Evolutionary conservation across 192 early-diverging fungal genomes (phyloP).

Genomic region (Geranomyces variabilis): DNA sequence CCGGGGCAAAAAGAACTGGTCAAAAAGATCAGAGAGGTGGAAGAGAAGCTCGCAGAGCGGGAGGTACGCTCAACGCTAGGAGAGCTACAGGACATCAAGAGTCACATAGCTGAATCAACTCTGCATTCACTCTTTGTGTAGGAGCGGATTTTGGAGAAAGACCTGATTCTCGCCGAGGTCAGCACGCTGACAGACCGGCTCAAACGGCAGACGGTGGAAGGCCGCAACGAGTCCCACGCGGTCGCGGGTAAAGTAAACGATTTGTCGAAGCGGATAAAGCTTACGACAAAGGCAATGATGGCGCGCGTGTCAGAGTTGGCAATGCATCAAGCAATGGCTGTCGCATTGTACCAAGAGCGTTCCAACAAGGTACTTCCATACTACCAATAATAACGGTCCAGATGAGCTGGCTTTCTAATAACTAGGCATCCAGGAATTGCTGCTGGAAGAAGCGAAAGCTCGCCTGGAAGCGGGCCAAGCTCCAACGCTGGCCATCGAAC

Average conservation of each 20-base stretch:
- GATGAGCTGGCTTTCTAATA: neutral
- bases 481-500: slow-evolving; percentile 52
- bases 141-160: slow-evolving; percentile 64
- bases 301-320: slow-evolving; percentile 62
- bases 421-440: slow-evolving; percentile 38
- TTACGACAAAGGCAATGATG: slow-evolving; percentile 58
- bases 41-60: slow-evolving; percentile 59
- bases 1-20: slow-evolving; percentile 51
- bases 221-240: slow-evolving; percentile 48
- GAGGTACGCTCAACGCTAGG: slow-evolving; percentile 50
- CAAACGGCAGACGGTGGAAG: slow-evolving; percentile 53
- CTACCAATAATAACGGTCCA: neutral
- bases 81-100: neutral
- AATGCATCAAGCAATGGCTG: slow-evolving; percentile 63
- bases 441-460: slow-evolving; percentile 47
- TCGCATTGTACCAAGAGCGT: slow-evolving; percentile 64
- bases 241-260: slow-evolving; percentile 56
- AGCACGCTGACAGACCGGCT: slow-evolving; percentile 51
- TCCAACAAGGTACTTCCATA: slow-evolving; percentile 50
- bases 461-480: slow-evolving; percentile 45
- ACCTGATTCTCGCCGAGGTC: slow-evolving; percentile 61
- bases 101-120: neutral
- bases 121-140: slow-evolving; percentile 1
- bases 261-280: slow-evolving; percentile 56
- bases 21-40: slow-evolving; percentile 54